These are phyloP conservation scores for Aspergillus pseudoviridinutans DNA, from an alignment of 2,329 filamentous ascomycete genomes.

Conservation along the genomic window DNA sequence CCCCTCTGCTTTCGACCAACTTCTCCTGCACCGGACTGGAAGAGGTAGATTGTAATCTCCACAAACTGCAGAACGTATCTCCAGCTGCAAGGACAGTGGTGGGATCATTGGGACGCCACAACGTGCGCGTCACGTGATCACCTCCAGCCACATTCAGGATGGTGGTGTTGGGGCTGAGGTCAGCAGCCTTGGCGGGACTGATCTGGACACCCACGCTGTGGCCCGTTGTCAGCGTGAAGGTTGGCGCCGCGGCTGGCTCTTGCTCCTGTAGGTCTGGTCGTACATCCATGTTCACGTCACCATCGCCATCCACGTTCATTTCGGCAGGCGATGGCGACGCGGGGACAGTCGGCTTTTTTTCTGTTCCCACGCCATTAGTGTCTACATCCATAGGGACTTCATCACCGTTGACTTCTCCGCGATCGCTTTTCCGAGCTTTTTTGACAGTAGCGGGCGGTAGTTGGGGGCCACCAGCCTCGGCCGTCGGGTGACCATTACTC, in stretches of 20 bases:
- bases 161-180: conserved; percentile 43
- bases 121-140: conserved; percentile 38
- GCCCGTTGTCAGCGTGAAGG: conserved; percentile 41
- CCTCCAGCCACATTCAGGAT: conserved; percentile 36
- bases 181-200: conserved; percentile 45
- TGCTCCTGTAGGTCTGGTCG: conserved; percentile 23
- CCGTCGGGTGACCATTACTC: conserved; percentile 35
- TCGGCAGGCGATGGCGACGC: conserved; percentile 21
- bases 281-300: conserved; percentile 40
- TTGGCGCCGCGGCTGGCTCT: conserved; percentile 28
- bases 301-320: conserved; percentile 38
- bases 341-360: conserved; percentile 21
- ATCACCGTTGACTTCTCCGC: conserved; percentile 29
- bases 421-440: conserved; percentile 33
- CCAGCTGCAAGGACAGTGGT: conserved; percentile 41
- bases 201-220: conserved; percentile 47
- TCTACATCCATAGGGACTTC: conserved; percentile 41
- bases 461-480: conserved; percentile 25
- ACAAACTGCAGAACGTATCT: conserved; percentile 44
- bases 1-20: conserved; percentile 32
- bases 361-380: conserved; percentile 29
- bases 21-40: conserved; percentile 30
- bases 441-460: conserved; percentile 21
- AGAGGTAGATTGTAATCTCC: conserved; percentile 34
- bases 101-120: conserved; percentile 45